Evolutionary conservation across 2,329 filamentous ascomycete genomes (phyloP), one percentile per base, ranked within the genome.

Genomic region (Capronia coronata): DNA sequence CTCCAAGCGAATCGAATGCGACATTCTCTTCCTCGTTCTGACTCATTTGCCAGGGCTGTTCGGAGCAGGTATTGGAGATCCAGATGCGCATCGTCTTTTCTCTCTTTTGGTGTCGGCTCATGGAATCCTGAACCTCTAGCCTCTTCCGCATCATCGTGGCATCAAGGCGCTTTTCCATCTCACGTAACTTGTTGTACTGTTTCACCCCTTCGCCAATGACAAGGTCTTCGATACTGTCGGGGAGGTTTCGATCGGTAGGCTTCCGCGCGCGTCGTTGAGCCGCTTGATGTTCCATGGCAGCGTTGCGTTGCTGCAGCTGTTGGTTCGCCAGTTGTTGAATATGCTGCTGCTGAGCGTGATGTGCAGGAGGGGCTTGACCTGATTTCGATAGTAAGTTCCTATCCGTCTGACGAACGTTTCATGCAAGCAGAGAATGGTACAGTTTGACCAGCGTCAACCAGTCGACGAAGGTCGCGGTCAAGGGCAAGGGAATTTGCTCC

Each of bases 61-160:
- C 87, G 67, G 96, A 88, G 27, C 84, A 88, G 1, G 89, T 95
- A 68, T 98, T 98, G 62, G 83, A 90, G 62, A 98, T 83, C 89
- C 89, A 97, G 56, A 98, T 79, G 55, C 91, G 85, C 68, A 98
- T 75, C 2, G 88, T 94, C 64, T 84, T 86, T 67, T 84, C 85
- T 59, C 86, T 80, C 79, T 87, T 93, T 52, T 81, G 75, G 54
- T 83, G 84, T 57, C 84, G 80, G 65, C 80, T 86, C 46, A 87
- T 79, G 37, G 82, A 83, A 65, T 97, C 91, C 56, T 87, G 80
- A 55, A 96, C 84, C 65, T 98, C 93, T 54, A 98, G 72, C 54
- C 90, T 79, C 74, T 98, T 98, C 64, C 91, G 83, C 67, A 93
- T 90, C 77, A 96, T 94, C 14, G 87, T 86, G 34, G 91, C 87